Evolutionary conservation across 441 rosid species (phyloP).

Genomic region (Populus hybrid): DNA sequence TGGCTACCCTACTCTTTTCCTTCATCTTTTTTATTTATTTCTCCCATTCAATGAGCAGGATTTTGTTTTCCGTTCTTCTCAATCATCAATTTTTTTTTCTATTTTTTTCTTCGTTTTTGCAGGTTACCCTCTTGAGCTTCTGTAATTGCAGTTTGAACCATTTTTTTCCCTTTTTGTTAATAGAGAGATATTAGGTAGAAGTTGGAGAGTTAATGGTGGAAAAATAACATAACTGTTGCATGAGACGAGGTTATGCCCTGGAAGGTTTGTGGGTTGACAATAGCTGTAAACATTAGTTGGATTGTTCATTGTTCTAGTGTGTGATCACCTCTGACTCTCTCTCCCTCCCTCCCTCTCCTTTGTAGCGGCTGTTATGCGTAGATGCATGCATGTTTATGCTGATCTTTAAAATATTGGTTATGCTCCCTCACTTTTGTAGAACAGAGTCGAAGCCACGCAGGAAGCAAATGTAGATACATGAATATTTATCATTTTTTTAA

Average conservation of each 20-base stretch:
- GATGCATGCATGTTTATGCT: not conserved
- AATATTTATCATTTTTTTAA: no score
- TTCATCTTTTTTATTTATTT: not conserved
- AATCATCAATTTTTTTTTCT: not conserved
- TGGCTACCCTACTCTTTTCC: constrained; percentile 1
- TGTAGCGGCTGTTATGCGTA: constrained; percentile 31
- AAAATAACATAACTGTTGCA: constrained; percentile 11
- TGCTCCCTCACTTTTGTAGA: no score
- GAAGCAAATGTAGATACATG: no score
- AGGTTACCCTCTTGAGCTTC: constrained; percentile 26
- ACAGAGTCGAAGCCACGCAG: no score
- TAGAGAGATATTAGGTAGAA: constrained; percentile 27
- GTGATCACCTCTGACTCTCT: constrained; percentile 6
- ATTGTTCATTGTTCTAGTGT: not conserved
- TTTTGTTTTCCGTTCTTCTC: not conserved
- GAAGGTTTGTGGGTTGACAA: constrained; percentile 23
- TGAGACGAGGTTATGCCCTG: constrained; percentile 10
- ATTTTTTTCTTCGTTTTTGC: constrained; percentile 12
- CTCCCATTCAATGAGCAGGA: not conserved
- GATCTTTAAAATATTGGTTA: no score
- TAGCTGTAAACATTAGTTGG: constrained; percentile 3
- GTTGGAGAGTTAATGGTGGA: constrained; percentile 20
- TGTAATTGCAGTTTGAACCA: constrained; percentile 8
- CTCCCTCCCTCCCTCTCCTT: not conserved
- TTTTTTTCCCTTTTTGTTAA: constrained; percentile 19